phyloP scores from a whole-genome alignment of 805 yeast genomes.

The Wickerhamiella sorbophila region DNA sequence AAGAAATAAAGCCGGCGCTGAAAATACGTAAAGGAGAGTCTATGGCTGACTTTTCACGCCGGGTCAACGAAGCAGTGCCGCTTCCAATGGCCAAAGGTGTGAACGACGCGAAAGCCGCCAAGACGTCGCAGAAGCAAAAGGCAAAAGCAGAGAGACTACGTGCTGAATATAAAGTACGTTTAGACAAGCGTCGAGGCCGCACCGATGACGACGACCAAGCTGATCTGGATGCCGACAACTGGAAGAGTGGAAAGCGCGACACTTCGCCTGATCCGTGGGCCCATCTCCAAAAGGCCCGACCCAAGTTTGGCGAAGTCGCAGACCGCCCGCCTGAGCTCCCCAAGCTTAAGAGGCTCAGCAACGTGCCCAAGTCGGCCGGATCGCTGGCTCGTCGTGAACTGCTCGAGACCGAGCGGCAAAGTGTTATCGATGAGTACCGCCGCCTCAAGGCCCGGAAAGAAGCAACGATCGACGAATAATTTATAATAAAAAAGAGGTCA shows the following conservation, averaged over 20 bases:
- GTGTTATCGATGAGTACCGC: slow-evolving; percentile 26
- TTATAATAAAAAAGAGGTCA: slow-evolving; percentile 19
- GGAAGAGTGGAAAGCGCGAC: slow-evolving; percentile 17
- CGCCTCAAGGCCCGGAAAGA: slow-evolving; percentile 15
- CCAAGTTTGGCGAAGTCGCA: slow-evolving; percentile 31
- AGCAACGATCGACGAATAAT: background rate
- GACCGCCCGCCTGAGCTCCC: slow-evolving; percentile 30
- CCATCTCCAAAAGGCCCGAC: slow-evolving; percentile 21
- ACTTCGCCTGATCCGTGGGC: slow-evolving; percentile 34
- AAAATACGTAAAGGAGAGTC: slow-evolving; percentile 25
- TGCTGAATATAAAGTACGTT: slow-evolving; percentile 13
- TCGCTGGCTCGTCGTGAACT: slow-evolving; percentile 26
- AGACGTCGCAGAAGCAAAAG: slow-evolving; percentile 18
- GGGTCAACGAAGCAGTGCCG: slow-evolving; percentile 31
- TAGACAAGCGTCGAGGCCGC: slow-evolving; percentile 13
- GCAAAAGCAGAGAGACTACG: slow-evolving; percentile 18
- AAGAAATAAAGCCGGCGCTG: slow-evolving; percentile 8
- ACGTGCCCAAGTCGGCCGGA: slow-evolving; percentile 30
- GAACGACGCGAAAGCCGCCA: slow-evolving; percentile 20
- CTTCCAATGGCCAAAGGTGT: slow-evolving; percentile 25
- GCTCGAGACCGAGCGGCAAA: slow-evolving; percentile 27
- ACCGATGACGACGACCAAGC: slow-evolving; percentile 17
- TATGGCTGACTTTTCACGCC: slow-evolving; percentile 26
- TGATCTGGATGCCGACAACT: slow-evolving; percentile 13
- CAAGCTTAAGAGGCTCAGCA: slow-evolving; percentile 20